These are phyloP conservation scores for Talaromyces rugulosus DNA, from an alignment of 2,329 filamentous ascomycete genomes.

Conservation along the genomic window DNA sequence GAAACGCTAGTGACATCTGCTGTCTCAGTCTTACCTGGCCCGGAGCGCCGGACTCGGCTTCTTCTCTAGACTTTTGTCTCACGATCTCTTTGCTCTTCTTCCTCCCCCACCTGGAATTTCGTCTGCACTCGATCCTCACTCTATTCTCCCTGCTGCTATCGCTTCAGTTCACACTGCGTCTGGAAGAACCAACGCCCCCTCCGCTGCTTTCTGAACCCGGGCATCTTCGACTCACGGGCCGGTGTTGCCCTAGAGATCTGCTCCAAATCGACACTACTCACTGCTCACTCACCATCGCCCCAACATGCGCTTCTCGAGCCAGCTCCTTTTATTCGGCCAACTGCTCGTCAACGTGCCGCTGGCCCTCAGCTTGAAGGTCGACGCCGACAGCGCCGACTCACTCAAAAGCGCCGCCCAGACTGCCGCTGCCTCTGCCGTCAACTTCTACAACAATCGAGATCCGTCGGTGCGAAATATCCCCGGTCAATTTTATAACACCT, in stretches of 20 bases:
- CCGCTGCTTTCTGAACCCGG: neutral
- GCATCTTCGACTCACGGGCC: neutral
- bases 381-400: slow-evolving; percentile 24
- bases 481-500: slow-evolving; percentile 44
- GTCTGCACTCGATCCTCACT: neutral
- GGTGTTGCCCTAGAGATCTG: neutral
- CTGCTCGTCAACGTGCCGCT: slow-evolving; percentile 6
- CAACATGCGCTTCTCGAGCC: neutral
- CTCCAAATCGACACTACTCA: neutral
- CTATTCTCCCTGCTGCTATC: neutral
- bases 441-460: slow-evolving; percentile 33
- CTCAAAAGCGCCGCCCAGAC: slow-evolving; percentile 33
- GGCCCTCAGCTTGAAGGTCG: slow-evolving; percentile 13
- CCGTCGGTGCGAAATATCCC: slow-evolving; percentile 38
- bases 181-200: neutral
- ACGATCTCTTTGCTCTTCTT: neutral
- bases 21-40: neutral
- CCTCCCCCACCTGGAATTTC: neutral
- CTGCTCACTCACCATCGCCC: neutral
- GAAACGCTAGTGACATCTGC: neutral
- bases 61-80: neutral
- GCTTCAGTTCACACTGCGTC: neutral
- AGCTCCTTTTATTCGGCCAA: slow-evolving; percentile 2
- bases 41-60: neutral
- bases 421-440: slow-evolving; percentile 38